Percentiles rank a stretch among this genome's conserved stretches.
Conservation (phyloP, 2,329 filamentous ascomycete species). For the Thermothelomyces thermophilus region DNA sequence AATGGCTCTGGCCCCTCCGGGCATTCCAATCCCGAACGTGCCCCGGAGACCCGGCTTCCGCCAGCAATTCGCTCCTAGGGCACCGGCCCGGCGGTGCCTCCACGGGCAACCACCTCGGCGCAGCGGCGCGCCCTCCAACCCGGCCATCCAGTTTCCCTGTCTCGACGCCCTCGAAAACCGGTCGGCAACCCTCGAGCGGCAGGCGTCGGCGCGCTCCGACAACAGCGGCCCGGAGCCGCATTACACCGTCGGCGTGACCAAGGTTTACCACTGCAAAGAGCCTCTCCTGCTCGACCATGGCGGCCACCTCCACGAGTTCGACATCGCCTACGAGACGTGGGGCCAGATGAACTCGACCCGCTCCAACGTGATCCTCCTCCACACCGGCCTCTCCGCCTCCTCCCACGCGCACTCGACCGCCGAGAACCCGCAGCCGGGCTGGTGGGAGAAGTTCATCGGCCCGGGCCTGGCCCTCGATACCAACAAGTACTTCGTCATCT, state of each 20-base stretch:
- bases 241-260: conserved; percentile 84
- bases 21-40: no score
- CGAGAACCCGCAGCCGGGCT: conserved; percentile 78
- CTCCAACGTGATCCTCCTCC: conserved; percentile 84
- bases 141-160: conserved; percentile 83
- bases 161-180: conserved; percentile 76
- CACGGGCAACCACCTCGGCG: conserved; percentile 21
- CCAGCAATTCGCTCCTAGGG: no score
- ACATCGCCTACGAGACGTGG: conserved; percentile 92
- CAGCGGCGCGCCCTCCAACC: conserved; percentile 57
- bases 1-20: neutral
- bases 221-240: conserved; percentile 83
- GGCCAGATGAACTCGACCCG: conserved; percentile 70
- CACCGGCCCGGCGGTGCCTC: conserved; percentile 10
- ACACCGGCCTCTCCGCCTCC: conserved; percentile 93
- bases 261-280: conserved; percentile 65
- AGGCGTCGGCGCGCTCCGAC: conserved; percentile 44
- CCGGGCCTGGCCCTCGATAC: conserved; percentile 81
- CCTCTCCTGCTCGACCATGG: conserved; percentile 90
- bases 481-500: conserved; percentile 85
- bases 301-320: conserved; percentile 79
- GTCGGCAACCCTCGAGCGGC: conserved; percentile 59
- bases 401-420: conserved; percentile 94
- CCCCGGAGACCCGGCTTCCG: neutral
- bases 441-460: conserved; percentile 99